Evolutionary conservation across 768 basidiomycete genomes (phyloP).

Genomic region (Russula compacta): DNA sequence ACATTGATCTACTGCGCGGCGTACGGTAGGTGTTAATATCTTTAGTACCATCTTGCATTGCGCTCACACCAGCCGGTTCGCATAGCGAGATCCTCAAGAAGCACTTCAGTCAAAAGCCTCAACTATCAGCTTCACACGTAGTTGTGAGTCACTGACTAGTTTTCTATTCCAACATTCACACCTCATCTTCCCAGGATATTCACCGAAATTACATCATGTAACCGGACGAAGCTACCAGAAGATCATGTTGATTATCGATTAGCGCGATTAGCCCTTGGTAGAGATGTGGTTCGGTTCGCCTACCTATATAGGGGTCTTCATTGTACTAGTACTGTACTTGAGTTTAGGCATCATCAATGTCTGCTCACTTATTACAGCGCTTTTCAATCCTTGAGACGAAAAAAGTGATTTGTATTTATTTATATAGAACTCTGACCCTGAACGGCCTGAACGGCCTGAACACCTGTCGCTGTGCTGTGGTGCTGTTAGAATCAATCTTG

Average conservation of each 20-base stretch:
- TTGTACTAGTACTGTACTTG: too few species aligned
- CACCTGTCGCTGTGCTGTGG: too few species aligned
- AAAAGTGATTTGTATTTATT: too few species aligned
- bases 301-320: neutral
- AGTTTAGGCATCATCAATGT: too few species aligned
- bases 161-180: neutral
- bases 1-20: conserved; percentile 10
- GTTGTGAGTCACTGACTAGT: conserved; percentile 35
- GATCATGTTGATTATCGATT: neutral
- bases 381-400: too few species aligned
- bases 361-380: too few species aligned
- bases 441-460: too few species aligned
- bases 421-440: too few species aligned
- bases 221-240: neutral
- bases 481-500: too few species aligned
- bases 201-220: conserved; percentile 6
- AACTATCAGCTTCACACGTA: conserved; percentile 63
- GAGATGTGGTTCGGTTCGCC: neutral
- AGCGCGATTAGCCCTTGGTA: neutral
- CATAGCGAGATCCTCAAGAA: conserved; percentile 44
- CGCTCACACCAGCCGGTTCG: neutral
- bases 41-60: neutral
- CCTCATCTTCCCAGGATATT: neutral
- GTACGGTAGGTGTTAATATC: conserved; percentile 5
- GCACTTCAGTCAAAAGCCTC: conserved; percentile 61